Percentiles rank a stretch among this genome's conserved stretches.
Conservation (phyloP, 805 yeast species). For the Suhomyces canberraensis region DNA sequence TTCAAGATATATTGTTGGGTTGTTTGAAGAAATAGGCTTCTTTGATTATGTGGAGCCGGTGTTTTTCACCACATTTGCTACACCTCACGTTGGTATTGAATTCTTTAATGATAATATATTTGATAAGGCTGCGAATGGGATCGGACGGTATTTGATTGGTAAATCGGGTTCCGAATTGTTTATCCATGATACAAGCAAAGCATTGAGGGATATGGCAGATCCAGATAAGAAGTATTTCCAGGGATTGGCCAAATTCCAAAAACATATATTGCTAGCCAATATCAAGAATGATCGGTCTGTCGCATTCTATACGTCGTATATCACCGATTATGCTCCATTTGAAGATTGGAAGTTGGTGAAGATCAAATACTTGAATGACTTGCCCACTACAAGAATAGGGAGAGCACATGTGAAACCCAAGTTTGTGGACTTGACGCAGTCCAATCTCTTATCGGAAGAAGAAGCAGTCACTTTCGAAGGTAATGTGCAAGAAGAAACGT, state of each 20-base stretch:
- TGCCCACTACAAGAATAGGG: constrained; percentile 41
- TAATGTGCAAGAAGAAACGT: constrained; percentile 38
- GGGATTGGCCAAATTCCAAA: constrained; percentile 57
- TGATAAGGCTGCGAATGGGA: constrained; percentile 28
- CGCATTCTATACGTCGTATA: constrained; percentile 79
- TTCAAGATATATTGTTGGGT: constrained; percentile 38
- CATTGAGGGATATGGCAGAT: constrained; percentile 53
- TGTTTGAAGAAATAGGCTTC: constrained; percentile 30
- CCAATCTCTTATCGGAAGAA: constrained; percentile 16
- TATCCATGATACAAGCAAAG: constrained; percentile 35
- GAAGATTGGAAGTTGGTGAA: constrained; percentile 49
- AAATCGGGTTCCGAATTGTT: constrained; percentile 35
- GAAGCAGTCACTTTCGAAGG: constrained; percentile 13
- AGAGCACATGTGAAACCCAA: constrained; percentile 41
- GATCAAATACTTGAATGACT: constrained; percentile 45
- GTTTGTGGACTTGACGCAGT: constrained; percentile 48
- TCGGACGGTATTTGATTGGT: constrained; percentile 37
- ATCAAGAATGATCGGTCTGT: constrained; percentile 82
- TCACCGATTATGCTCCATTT: constrained; percentile 73
- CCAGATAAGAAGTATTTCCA: constrained; percentile 47
- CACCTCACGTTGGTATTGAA: constrained; percentile 43
- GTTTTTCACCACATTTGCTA: constrained; percentile 41
- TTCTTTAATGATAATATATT: constrained; percentile 32
- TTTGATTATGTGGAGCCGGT: constrained; percentile 36
- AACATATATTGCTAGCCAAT: constrained; percentile 66